Conservation (phyloP, 306 rosid species). For the Malus fusca region DNA sequence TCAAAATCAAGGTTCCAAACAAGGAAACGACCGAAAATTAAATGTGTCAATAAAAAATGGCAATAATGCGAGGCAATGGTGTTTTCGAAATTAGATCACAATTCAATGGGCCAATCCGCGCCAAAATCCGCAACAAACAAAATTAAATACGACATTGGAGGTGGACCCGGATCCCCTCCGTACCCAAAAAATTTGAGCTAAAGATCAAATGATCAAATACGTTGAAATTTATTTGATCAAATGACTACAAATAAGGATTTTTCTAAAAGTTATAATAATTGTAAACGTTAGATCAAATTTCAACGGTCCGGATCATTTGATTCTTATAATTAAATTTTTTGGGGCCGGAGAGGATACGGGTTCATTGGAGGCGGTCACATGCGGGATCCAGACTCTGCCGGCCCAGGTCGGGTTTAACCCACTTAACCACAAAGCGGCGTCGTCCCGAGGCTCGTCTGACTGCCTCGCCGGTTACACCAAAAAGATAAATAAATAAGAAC, state of each 20-base stretch:
- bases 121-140: not conserved
- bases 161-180: no score
- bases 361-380: constrained; percentile 24
- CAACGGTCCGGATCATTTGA: no score
- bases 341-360: no score
- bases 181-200: no score
- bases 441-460: constrained; percentile 11
- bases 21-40: not conserved
- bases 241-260: no score
- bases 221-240: no score
- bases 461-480: constrained; percentile 39
- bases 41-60: not conserved
- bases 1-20: constrained; percentile 3
- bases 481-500: not conserved
- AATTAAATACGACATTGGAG: constrained; percentile 20
- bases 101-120: constrained; percentile 11
- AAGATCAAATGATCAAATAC: no score
- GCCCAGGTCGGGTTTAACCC: constrained; percentile 28
- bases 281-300: no score
- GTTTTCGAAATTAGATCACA: not conserved
- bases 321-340: no score
- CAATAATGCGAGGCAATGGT: not conserved
- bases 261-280: no score
- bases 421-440: constrained; percentile 8
- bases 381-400: constrained; percentile 56